phyloP scores from a whole-genome alignment of 73 alveolate species.

The Paramecium bursaria region DNA sequence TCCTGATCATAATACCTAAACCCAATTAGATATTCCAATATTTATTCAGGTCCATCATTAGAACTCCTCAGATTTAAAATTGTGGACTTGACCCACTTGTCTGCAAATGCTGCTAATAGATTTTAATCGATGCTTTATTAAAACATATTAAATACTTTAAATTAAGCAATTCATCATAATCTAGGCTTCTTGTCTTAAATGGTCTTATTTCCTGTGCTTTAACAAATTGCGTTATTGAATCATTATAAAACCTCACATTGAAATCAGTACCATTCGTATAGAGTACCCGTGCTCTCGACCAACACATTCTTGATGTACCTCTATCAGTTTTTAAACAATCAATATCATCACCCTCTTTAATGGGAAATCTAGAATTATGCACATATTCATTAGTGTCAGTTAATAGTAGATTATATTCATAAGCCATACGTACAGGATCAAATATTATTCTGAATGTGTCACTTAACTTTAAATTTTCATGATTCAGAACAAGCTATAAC shows the following conservation, averaged over 20 bases:
- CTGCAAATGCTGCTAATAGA: constrained; percentile 42
- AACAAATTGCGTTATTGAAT: too few relatives aligned
- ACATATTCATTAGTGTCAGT: constrained; percentile 38
- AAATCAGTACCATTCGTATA: too few relatives aligned
- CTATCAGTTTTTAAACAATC: constrained; percentile 12
- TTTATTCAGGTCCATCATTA: not conserved
- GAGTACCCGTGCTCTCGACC: constrained; percentile 53
- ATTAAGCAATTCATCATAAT: not conserved
- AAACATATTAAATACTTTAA: too few relatives aligned
- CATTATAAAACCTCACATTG: too few relatives aligned
- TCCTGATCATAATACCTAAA: constrained; percentile 10
- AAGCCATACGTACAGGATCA: constrained; percentile 50
- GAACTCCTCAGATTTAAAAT: not conserved
- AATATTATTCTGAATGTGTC: constrained; percentile 11
- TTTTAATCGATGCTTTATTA: too few relatives aligned
- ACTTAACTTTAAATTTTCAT: constrained; percentile 26
- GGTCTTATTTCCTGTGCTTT: too few relatives aligned
- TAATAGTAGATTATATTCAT: constrained; percentile 40
- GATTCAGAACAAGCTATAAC: not conserved
- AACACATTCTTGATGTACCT: constrained; percentile 14
- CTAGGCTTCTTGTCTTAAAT: constrained; percentile 7
- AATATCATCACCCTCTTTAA: not conserved
- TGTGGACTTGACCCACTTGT: constrained; percentile 44
- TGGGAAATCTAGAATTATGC: not conserved
- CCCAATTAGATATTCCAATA: constrained; percentile 1